Conservation (phyloP, 2,329 filamentous ascomycete genomes). For the Meredithiella fracta region DNA sequence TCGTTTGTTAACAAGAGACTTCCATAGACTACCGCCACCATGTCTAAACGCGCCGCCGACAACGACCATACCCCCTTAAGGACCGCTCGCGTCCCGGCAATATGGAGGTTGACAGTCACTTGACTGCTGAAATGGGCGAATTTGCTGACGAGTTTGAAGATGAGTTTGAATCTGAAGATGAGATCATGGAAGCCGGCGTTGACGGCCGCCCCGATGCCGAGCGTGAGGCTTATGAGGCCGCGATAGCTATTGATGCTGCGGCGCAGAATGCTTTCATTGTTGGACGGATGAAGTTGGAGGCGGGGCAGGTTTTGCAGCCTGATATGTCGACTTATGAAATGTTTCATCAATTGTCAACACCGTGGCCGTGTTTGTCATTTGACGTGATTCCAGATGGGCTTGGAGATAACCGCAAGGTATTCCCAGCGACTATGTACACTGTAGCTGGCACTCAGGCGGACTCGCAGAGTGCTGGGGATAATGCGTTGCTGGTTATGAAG, state of each 20-base stretch:
- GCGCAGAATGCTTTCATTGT: conserved; percentile 81
- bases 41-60: conserved; percentile 46
- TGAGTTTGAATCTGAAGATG: conserved; percentile 75
- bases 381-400: conserved; percentile 76
- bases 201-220: conserved; percentile 86
- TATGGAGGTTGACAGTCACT: conserved; percentile 37
- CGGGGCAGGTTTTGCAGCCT: conserved; percentile 78
- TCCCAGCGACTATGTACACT: conserved; percentile 87
- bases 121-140: conserved; percentile 52
- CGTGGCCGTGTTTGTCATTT: conserved; percentile 94
- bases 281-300: conserved; percentile 76
- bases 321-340: conserved; percentile 95
- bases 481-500: conserved; percentile 91
- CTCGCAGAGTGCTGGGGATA: conserved; percentile 56
- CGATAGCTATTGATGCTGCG: conserved; percentile 69
- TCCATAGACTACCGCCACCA: conserved; percentile 18
- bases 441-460: conserved; percentile 92
- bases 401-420: conserved; percentile 68
- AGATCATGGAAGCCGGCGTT: conserved; percentile 85
- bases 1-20: too few species aligned
- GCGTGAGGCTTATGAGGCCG: conserved; percentile 75
- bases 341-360: conserved; percentile 84
- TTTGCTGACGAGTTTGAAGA: conserved; percentile 95
- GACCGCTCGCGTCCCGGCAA: conserved; percentile 48
- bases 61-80: conserved; percentile 36